Base-by-base conservation (phyloP, 78 protist species). In the Guillardia theta region DNA sequence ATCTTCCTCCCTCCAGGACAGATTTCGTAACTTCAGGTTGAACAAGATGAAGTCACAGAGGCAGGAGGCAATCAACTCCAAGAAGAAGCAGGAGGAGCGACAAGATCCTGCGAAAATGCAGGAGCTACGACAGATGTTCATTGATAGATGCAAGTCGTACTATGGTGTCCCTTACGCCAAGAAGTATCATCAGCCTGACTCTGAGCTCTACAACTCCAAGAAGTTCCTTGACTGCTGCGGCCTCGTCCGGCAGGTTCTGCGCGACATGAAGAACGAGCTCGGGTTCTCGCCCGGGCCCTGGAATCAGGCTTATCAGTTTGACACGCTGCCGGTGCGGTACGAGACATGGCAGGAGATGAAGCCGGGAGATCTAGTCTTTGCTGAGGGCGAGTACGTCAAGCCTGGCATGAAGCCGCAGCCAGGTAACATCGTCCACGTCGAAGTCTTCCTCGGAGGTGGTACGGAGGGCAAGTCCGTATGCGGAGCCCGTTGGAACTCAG, bases 221-320 rank as follows among this genome's bases (percentile, higher is more conserved):
- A 46, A 19, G 2, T 80, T 18, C 33, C 90, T 80, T 48, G 90
- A 80, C 48, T 80, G 90, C 37, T 80, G 90, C 10, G 90, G 90
- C 10, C 90, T 80, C 33, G 90, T 80, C 43, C 88, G 88, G 48
- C 90, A 80, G 90, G 90, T 44, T n/a, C 90, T 80, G 21, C 90
- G 90, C 43, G 90, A 80, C 33, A 46, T 80, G 44, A 80, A 80
- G 50, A 36, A 80, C 21, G 90, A 80, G 12, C 45, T 80, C 24
- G 90, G 53, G 15, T 80, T 80, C 90, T 9, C 30, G 0, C 21
- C 48, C 0, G 90, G 90, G 50, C 90, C 90, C 50, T 80, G 90
- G 90, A 80, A 80, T 30, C 90, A 80, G 24, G 90, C 90, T 6
- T 80, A 80, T 33, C 90, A 80, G 90, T 80, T 80, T 30, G 90